These are phyloP conservation scores for Lachnellula hyalina DNA, from an alignment of 2,329 filamentous ascomycete genomes.

Conservation along the genomic window DNA sequence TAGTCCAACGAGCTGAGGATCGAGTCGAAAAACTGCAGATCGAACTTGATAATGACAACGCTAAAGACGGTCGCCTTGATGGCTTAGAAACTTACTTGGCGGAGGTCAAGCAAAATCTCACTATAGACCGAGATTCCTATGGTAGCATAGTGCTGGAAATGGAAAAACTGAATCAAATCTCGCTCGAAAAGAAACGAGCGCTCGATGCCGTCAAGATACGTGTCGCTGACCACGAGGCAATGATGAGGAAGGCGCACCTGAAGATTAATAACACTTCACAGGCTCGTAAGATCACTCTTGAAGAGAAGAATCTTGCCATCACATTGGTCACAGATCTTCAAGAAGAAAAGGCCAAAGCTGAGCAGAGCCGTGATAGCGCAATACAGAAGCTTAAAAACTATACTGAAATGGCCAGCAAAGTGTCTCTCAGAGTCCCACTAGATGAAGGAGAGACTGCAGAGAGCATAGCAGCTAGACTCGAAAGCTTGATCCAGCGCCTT, in stretches of 20 bases:
- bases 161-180: conserved; percentile 40
- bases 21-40: conserved; percentile 47
- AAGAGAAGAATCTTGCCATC: conserved; percentile 57
- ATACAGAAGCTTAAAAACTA: conserved; percentile 47
- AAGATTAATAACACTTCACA: conserved; percentile 46
- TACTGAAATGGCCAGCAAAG: conserved; percentile 46
- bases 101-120: conserved; percentile 41
- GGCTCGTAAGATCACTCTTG: conserved; percentile 48
- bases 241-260: conserved; percentile 49
- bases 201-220: conserved; percentile 36
- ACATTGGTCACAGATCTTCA: conserved; percentile 45
- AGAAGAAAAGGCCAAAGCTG: conserved; percentile 39
- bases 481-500: conserved; percentile 54
- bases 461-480: conserved; percentile 50
- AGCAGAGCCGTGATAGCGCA: conserved; percentile 44
- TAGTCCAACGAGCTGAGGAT: conserved; percentile 56
- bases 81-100: conserved; percentile 52
- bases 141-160: conserved; percentile 47
- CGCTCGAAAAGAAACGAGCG: conserved; percentile 31
- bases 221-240: conserved; percentile 34
- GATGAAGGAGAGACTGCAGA: conserved; percentile 57
- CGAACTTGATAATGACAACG: conserved; percentile 61
- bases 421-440: conserved; percentile 56
- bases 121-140: conserved; percentile 50
- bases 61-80: conserved; percentile 62